phyloP scores from a whole-genome alignment of 768 basidiomycete genomes.

The Pulveroboletus sp. region DNA sequence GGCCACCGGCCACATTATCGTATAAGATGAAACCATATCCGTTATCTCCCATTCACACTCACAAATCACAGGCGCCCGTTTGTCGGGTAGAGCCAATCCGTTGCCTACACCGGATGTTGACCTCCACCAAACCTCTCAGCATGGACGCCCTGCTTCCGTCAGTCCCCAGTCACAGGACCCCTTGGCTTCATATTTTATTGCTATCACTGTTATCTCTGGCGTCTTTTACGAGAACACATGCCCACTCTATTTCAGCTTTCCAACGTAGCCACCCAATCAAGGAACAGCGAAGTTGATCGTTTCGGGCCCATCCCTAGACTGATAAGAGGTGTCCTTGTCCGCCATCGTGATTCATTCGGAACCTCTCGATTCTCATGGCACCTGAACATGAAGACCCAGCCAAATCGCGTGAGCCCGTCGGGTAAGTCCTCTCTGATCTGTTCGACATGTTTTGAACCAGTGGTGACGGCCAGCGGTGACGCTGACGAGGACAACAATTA shows the following conservation, averaged over 20 bases:
- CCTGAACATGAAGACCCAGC: neutral
- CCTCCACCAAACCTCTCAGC: too few species aligned
- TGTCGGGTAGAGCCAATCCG: too few species aligned
- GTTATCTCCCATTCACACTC: too few species aligned
- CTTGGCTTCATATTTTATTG: neutral
- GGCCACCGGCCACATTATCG: too few species aligned
- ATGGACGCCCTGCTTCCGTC: neutral
- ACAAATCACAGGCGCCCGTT: too few species aligned
- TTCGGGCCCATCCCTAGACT: slow-evolving; percentile 8
- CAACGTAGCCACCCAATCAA: slow-evolving; percentile 6
- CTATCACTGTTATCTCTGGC: slow-evolving; percentile 14
- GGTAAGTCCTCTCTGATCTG: slow-evolving; percentile 1
- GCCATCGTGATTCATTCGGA: neutral
- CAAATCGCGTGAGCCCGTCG: neutral
- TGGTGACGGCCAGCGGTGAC: neutral
- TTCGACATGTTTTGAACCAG: neutral
- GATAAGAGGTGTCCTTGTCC: slow-evolving; percentile 11
- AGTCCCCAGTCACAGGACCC: neutral
- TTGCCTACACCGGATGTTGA: too few species aligned
- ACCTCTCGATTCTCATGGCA: neutral
- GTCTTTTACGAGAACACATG: slow-evolving; percentile 3
- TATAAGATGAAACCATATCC: too few species aligned
- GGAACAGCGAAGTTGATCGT: neutral
- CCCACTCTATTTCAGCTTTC: neutral
- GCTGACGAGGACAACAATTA: neutral